These are phyloP conservation scores for Coemansia furcata DNA, from an alignment of 192 early-diverging fungal species.

Conservation along the genomic window DNA sequence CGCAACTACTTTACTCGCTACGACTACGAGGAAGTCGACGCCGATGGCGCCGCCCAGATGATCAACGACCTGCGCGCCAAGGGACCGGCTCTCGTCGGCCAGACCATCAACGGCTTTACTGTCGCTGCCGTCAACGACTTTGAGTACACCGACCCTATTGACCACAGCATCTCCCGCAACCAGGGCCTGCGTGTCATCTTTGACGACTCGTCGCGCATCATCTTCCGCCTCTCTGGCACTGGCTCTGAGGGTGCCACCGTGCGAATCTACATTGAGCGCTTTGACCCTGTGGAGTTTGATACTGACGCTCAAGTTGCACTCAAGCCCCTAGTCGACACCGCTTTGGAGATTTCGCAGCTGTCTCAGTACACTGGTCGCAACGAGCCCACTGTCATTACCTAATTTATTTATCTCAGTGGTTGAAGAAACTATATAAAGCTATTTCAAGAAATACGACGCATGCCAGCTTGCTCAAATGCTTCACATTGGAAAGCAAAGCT, in stretches of 20 bases:
- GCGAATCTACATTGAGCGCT: conserved; percentile 93
- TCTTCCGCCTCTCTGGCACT: conserved; percentile 91
- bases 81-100: conserved; percentile 60
- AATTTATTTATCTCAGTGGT: conserved; percentile 10
- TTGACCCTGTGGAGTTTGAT: conserved; percentile 57
- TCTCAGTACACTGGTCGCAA: conserved; percentile 81
- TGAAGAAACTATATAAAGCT: neutral
- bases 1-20: conserved; percentile 97
- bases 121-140: conserved; percentile 81
- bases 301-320: conserved; percentile 81
- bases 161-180: conserved; percentile 76
- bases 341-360: conserved; percentile 72
- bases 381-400: conserved; percentile 89
- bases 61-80: conserved; percentile 66
- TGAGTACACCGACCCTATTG: conserved; percentile 92
- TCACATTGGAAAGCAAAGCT: neutral
- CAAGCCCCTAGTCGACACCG: conserved; percentile 81
- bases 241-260: conserved; percentile 95
- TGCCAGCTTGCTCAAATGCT: neutral
- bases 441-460: neutral
- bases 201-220: conserved; percentile 82
- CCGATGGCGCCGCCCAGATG: conserved; percentile 73
- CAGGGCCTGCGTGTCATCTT: conserved; percentile 92
- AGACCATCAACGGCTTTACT: conserved; percentile 55
- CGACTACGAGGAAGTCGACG: conserved; percentile 95